These are phyloP conservation scores for Xylaria sp. DNA, from an alignment of 2,329 filamentous ascomycete genomes.

Conservation along the genomic window DNA sequence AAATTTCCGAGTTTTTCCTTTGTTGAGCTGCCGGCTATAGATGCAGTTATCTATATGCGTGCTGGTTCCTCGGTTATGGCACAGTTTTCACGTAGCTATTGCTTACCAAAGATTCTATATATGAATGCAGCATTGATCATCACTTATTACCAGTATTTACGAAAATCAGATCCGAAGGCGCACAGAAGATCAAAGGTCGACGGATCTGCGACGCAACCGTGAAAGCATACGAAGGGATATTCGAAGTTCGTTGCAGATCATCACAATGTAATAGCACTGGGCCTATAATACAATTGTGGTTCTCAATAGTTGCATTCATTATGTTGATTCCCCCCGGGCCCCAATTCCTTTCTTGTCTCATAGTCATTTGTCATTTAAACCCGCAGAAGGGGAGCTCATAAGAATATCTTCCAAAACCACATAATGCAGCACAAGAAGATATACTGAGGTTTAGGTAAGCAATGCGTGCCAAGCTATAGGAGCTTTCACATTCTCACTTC, in stretches of 20 bases:
- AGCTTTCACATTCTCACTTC: too few species aligned
- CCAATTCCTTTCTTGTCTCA: too few species aligned
- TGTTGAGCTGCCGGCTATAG: too few species aligned
- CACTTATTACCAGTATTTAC: background rate
- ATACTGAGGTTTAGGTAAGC: too few species aligned
- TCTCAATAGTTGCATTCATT: too few species aligned
- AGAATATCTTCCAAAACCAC: too few species aligned
- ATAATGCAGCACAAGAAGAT: too few species aligned
- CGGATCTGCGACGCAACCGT: background rate
- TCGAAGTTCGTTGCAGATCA: background rate
- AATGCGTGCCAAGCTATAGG: too few species aligned
- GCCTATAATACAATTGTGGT: too few species aligned
- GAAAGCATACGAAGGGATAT: background rate
- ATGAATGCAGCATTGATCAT: background rate
- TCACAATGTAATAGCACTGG: background rate
- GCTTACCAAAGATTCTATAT: background rate
- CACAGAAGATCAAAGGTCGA: background rate
- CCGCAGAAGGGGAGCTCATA: too few species aligned
- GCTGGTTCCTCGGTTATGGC: background rate
- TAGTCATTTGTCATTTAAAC: too few species aligned
- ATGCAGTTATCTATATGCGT: background rate
- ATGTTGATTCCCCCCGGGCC: too few species aligned
- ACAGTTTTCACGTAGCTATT: background rate
- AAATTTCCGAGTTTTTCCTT: background rate
- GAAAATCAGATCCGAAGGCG: background rate